Evolutionary conservation across 1,284 basidiomycete genomes (phyloP), one percentile per base, ranked within the genome.

Genomic region (Fomitopsis palustris): DNA sequence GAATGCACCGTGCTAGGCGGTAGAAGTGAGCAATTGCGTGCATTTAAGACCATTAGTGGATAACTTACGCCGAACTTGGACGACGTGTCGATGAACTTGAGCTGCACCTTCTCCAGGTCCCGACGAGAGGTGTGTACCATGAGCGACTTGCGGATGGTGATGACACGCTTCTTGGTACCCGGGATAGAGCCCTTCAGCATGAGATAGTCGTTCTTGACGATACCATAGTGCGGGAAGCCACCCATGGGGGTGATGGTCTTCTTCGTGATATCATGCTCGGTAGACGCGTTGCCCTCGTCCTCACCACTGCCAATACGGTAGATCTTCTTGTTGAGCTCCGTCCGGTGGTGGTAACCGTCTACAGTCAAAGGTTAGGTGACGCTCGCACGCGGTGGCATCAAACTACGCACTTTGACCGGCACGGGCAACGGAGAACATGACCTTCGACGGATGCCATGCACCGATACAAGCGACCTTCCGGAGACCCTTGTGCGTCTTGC

Each of bases 381-480:
- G 25, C 33, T 10, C 43, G 31, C 39, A 19, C 2, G 5, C 8
- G 38, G 41, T 55, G 21, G 39, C 2, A 42, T 47, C 23, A 27
- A 51, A 33, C 49, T 49, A 78, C 89, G 62, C 70, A 93, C 91
- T 92, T 89, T 99, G 96, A 95, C 97, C 97, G 67, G 97, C 95
- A 84, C 97, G 96, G 62, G 96, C 96, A 68, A 99, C 97, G 53
- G 95, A 97, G 90, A 94, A 99, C 96, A 98, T 98, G 86, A 98
- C 96, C 80, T 95, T 96, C 66, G 93, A 92, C 73, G 95, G 95
- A 86, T 97, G 95, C 95, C 95, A 97, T 74, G 95, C 95, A 84
- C 96, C 96, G 72, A 99, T 98, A 90, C 97, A 99, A 75, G 96
- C 96, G 69, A 98, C 95, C 82, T 98, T 98, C 77, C 96, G 93